Conservation (phyloP, 306 rosid species). For the Cajanus cajan region DNA sequence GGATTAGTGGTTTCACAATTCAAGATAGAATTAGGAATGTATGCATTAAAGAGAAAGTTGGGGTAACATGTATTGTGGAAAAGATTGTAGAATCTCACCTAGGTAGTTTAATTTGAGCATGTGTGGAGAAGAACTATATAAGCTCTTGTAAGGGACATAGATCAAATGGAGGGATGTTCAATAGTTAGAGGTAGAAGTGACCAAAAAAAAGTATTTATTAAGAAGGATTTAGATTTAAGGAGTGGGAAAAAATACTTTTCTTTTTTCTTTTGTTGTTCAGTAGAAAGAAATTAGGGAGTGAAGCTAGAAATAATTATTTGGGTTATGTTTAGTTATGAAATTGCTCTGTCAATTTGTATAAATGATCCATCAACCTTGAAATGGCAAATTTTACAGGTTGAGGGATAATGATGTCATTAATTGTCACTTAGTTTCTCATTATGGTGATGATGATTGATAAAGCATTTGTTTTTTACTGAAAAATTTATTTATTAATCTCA, state of each 20-base stretch:
- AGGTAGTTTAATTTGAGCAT: background rate
- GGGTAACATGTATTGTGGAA: background rate
- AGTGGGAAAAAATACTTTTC: background rate
- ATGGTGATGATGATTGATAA: background rate
- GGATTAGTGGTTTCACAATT: background rate
- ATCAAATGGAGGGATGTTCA: background rate
- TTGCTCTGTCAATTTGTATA: slow-evolving; percentile 2
- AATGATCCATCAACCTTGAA: slow-evolving; percentile 16
- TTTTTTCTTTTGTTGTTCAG: background rate
- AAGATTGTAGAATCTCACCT: background rate
- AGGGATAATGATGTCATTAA: slow-evolving; percentile 1
- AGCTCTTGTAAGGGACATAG: background rate
- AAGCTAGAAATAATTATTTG: background rate
- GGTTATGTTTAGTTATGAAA: background rate
- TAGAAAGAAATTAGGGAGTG: slow-evolving; percentile 4
- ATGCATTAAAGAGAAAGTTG: background rate
- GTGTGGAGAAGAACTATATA: background rate
- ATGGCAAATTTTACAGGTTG: slow-evolving; percentile 13
- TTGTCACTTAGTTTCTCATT: background rate
- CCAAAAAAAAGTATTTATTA: background rate
- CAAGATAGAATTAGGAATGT: background rate
- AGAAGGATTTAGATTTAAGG: background rate
- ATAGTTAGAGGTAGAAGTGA: background rate
- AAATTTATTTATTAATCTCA: slow-evolving; percentile 20
- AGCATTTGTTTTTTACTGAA: background rate